Evolutionary conservation across 1,284 basidiomycete species (phyloP), one percentile per base, ranked within the genome.

Genomic region (Naganishia sp.): DNA sequence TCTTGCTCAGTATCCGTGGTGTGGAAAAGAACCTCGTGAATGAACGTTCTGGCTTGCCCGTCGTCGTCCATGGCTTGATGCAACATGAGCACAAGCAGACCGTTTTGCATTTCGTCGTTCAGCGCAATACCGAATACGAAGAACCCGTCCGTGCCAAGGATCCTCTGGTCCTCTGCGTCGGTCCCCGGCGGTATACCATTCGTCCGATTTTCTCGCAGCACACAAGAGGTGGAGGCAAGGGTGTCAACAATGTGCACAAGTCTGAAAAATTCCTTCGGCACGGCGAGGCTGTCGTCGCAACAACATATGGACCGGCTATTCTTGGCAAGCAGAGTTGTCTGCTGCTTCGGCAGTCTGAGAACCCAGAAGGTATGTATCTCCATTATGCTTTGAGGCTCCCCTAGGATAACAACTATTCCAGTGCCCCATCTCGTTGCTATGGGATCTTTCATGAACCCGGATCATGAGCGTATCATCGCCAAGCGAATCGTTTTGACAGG

Each of bases 81-180:
- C 88, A 93, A 73, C 94, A 99, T 77, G 96, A 99, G 75, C 95
- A 98, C 82, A 99, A 99, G 81, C 88, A 90, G 72, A 90, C 93
- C 7, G 90, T 95, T 13, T 82, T 96, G 49, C 92, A 99, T 79
- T 96, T 99, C 71, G 88, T 90, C 11, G 85, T 97, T 1, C 92
- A 94, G 76, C 84, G 96, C 21, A 99, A 99, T 75, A 99, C 95
- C 1, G 96, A 99, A 80, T 98, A 91, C 77, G 85, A 86, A 13
- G 91, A 85, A 39, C 88, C 90, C 9, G 89, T 99, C 18, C 85
- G 89, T 69, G 95, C 94, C 3, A 99, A 99, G 85, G 95, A 99
- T 74, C 87, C 90, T 0, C 82, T 99, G 60, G 84, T 97, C 28
- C 82, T 98, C 1, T 94, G 92, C 74, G 85, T 95, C 15, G 95